phyloP scores from a whole-genome alignment of 106 monocot genomes.

The Dendrobium nobile region DNA sequence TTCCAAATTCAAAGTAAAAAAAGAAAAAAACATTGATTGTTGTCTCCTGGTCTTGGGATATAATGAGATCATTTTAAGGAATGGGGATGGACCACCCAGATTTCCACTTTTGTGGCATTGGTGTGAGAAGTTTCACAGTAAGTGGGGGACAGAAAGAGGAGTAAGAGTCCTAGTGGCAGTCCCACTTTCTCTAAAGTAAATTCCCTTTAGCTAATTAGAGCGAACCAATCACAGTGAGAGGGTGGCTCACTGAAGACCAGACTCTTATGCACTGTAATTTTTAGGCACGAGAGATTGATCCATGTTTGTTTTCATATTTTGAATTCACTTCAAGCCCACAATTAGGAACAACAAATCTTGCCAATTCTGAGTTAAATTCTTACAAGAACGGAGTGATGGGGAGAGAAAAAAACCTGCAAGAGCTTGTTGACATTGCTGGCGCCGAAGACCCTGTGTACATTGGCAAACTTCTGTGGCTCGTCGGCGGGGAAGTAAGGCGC shows the following conservation, averaged over 20 bases:
- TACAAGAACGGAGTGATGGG: not conserved
- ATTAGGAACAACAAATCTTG: too few species aligned
- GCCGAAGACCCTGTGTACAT: slow-evolving; percentile 76
- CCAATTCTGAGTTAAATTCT: not conserved
- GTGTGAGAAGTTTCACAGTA: not conserved
- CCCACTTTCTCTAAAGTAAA: not conserved
- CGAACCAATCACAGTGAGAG: too few species aligned
- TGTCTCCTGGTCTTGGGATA: not conserved
- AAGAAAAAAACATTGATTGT: not conserved
- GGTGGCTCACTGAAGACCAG: too few species aligned
- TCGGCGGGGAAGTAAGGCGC: slow-evolving; percentile 30
- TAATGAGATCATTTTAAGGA: not conserved
- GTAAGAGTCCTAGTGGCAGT: not conserved
- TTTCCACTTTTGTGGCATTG: not conserved
- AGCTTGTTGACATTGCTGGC: slow-evolving; percentile 83
- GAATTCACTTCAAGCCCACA: not conserved
- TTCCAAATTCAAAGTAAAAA: not conserved
- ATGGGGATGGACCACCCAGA: not conserved
- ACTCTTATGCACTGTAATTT: too few species aligned
- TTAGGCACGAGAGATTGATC: not conserved
- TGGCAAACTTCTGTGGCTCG: slow-evolving; percentile 59
- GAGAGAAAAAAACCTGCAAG: slow-evolving; percentile 36
- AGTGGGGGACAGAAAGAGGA: not conserved
- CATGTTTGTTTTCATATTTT: not conserved
- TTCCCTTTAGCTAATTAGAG: too few species aligned